A percentile compares a stretch with the other conserved stretches of the same genome.
Evolutionary conservation across 2,329 filamentous ascomycete genomes (phyloP).

Genomic region (Botrytis medusae): DNA sequence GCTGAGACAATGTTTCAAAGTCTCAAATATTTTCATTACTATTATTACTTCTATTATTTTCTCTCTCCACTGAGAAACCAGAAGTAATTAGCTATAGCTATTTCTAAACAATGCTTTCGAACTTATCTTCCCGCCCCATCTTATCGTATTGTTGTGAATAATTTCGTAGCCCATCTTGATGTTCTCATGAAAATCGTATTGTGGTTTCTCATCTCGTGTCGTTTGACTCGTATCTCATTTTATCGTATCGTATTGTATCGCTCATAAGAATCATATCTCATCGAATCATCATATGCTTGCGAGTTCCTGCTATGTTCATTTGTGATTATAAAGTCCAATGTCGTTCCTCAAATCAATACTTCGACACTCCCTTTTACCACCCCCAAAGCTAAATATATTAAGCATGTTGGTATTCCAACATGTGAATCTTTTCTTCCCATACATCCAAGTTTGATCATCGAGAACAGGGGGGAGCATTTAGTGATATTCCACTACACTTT

Average conservation of each 20-base stretch:
- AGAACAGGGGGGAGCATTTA: neutral
- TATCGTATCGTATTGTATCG: neutral
- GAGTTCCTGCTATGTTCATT: neutral
- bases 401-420: conserved; percentile 3
- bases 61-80: neutral
- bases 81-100: neutral
- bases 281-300: neutral
- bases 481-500: neutral
- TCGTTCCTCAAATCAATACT: neutral
- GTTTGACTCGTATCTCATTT: neutral
- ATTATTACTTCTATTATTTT: neutral
- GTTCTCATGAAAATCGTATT: conserved; percentile 3
- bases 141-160: neutral
- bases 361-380: neutral
- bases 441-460: conserved; percentile 6
- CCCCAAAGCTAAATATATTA: neutral
- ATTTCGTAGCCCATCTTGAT: neutral
- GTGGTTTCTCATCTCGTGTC: neutral
- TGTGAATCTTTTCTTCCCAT: neutral
- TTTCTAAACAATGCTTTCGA: neutral
- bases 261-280: neutral
- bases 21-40: neutral
- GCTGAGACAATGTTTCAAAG: neutral
- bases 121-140: neutral
- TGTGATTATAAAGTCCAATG: neutral